A percentile compares a stretch with the other conserved stretches of the same genome.
These are phyloP conservation scores for Pugionium dolabratum DNA, from an alignment of 345 rosid species.

Conservation along the genomic window DNA sequence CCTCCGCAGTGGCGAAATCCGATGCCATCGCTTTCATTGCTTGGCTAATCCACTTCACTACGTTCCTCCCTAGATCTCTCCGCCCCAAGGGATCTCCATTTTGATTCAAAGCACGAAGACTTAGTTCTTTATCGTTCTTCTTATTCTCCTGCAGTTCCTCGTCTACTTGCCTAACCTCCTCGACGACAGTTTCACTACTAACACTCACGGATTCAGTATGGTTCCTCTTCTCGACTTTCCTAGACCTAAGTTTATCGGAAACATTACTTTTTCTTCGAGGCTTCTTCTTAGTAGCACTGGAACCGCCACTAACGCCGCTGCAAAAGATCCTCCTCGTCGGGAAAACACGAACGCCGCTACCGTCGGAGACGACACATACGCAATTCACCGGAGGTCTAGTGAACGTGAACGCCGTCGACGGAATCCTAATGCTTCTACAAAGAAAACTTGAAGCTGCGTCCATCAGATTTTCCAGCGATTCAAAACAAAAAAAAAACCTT, in stretches of 20 bases:
- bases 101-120: constrained; percentile 49
- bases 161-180: constrained; percentile 18
- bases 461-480: constrained; percentile 37
- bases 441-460: constrained; percentile 51
- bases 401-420: constrained; percentile 42
- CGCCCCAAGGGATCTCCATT: constrained; percentile 87
- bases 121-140: constrained; percentile 34
- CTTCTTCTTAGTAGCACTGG: constrained; percentile 47
- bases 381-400: constrained; percentile 42
- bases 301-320: constrained; percentile 35
- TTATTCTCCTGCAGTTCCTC: constrained; percentile 17
- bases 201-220: constrained; percentile 19
- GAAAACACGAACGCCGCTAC: constrained; percentile 25
- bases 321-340: constrained; percentile 34
- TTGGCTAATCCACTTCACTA: constrained; percentile 77
- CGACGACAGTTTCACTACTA: constrained; percentile 23
- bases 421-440: constrained; percentile 51
- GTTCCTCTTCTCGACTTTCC: constrained; percentile 20
- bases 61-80: constrained; percentile 74
- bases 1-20: constrained; percentile 76
- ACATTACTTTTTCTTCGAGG: constrained; percentile 40
- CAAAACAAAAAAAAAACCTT: neutral
- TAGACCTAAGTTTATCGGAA: constrained; percentile 31
- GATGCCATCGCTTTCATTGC: constrained; percentile 85
- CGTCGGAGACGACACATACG: constrained; percentile 35